Conservation (phyloP, 1,284 basidiomycete genomes). For the Ustilago crameri region DNA sequence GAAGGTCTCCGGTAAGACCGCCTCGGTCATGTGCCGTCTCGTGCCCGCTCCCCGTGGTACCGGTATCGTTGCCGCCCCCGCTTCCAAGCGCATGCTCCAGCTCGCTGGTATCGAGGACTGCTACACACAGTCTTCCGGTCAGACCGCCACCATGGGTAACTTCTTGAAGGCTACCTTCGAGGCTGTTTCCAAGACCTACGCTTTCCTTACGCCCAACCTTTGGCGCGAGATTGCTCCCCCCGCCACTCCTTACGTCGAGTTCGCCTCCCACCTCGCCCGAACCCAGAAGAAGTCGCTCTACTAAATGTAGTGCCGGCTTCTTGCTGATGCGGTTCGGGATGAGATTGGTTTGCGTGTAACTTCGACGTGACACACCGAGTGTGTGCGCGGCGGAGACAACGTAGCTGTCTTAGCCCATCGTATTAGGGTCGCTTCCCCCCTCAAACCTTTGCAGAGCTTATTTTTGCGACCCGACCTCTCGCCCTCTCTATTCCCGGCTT, state of each 20-base stretch:
- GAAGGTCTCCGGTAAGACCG: conserved; percentile 98
- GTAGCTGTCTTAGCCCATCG: neutral
- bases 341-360: neutral
- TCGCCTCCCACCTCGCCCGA: conserved; percentile 64
- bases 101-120: conserved; percentile 93
- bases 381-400: conserved; percentile 5
- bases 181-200: conserved; percentile 96
- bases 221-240: conserved; percentile 90
- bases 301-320: conserved; percentile 23
- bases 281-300: conserved; percentile 63
- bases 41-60: conserved; percentile 98
- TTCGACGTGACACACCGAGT: conserved; percentile 7
- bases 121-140: conserved; percentile 97
- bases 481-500: conserved; percentile 46
- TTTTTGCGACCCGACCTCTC: conserved; percentile 24
- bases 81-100: conserved; percentile 95
- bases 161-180: conserved; percentile 99
- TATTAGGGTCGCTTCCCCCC: conserved; percentile 16
- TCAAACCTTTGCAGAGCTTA: conserved; percentile 3
- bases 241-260: conserved; percentile 69
- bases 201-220: conserved; percentile 96
- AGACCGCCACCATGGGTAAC: conserved; percentile 99
- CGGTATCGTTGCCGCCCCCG: conserved; percentile 98
- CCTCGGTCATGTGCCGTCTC: conserved; percentile 98
- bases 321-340: conserved; percentile 4